Evolutionary conservation across 805 yeast genomes (phyloP).

Genomic region (Lipomyces chichibuensis): DNA sequence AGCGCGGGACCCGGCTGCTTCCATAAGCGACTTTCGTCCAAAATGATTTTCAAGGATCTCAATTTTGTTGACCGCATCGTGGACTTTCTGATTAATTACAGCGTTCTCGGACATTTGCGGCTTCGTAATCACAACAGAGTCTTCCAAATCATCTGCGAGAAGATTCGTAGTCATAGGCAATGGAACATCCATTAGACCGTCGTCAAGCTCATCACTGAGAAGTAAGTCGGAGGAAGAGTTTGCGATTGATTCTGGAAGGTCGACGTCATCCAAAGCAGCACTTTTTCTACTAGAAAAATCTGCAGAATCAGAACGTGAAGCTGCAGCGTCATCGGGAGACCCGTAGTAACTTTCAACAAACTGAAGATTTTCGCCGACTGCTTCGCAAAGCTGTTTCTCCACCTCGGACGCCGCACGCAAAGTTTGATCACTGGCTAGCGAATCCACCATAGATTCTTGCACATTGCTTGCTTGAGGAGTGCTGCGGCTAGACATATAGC

Average conservation of each 20-base stretch:
- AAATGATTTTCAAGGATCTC: constrained; percentile 40
- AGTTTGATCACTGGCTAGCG: neutral
- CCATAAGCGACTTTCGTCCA: constrained; percentile 28
- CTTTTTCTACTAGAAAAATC: neutral
- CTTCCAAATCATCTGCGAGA: neutral
- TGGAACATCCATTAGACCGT: constrained; percentile 15
- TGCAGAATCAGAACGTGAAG: neutral
- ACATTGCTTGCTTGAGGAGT: neutral
- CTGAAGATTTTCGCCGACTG: constrained; percentile 37
- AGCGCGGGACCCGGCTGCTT: constrained; percentile 31
- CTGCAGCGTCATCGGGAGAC: neutral
- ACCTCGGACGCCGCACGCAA: constrained; percentile 3
- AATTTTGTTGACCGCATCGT: constrained; percentile 26
- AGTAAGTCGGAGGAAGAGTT: constrained; percentile 5
- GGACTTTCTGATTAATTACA: constrained; percentile 7
- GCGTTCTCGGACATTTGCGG: neutral
- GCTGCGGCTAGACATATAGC: constrained; percentile 4
- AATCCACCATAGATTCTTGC: neutral
- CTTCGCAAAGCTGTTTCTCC: constrained; percentile 14
- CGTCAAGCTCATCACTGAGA: neutral
- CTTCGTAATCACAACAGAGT: neutral
- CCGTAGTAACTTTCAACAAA: constrained; percentile 45
- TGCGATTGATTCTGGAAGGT: neutral
- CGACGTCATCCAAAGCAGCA: neutral
- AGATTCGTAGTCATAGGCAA: constrained; percentile 5